Base-by-base conservation (phyloP, 805 yeast genomes). In the Jamesozyma spencerorum region DNA sequence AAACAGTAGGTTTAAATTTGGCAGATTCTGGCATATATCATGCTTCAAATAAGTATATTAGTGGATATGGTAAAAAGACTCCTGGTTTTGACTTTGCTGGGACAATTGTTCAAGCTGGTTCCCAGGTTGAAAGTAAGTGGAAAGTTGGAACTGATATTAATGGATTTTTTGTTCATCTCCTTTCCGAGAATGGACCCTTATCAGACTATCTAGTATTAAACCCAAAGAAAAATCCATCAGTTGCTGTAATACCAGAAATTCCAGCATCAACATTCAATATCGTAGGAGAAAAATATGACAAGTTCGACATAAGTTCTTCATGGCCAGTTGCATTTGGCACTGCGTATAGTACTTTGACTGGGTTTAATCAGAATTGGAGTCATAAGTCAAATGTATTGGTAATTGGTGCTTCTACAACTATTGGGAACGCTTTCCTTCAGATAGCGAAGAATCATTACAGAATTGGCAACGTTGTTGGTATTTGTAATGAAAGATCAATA, bases 341-440 rank as follows among this genome's bases (percentile, higher is more conserved):
- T 3, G 88, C 90, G 0, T 68, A 53, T 47, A 55, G 48, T 13
- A 60, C 68, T 37, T 55, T 71, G 24, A 53, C 55, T 7, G 43
- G 52, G 5, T 48, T 50, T 22, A 54, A 55, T 3, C 65, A 67
- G 41, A 56, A 60, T 27, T 43, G 29, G 15, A 65, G 63, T 30
- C 64, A 65, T 8, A 60, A 64, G 12, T 64, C 75, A 5, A 71
- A 68, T 43, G 73, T 81, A 3, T 65, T 83, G 36, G 69, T 85
- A 17, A 63, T 82, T 36, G 95, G 95, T 29, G 90, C 82, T 19
- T 79, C 83, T 6, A 77, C 94, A 1, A 62, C 79, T 11, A 87
- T 81, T 13, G 87, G 88, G 17, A 55, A 69, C 20, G 69, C 65
- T 43, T 66, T 71, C 3, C 63, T 75, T 28, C 84, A 79, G 55